Conservation (phyloP, 1,139 yeast species). For the Nakaseomyces sp. region DNA sequence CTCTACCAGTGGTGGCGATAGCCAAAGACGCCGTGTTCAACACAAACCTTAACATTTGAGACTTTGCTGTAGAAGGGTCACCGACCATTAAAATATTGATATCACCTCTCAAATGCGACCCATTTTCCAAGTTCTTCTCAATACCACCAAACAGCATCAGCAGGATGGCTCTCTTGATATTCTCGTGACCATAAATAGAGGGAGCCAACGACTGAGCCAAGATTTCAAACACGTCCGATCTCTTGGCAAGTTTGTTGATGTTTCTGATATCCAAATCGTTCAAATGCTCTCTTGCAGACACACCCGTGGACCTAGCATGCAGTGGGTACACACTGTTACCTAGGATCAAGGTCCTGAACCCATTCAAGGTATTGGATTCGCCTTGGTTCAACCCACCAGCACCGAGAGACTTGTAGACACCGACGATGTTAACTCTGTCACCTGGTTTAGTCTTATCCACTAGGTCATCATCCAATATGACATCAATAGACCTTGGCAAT, state of each 20-base stretch:
- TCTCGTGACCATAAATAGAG: slow-evolving; percentile 87
- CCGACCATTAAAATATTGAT: slow-evolving; percentile 95
- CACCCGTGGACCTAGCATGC: slow-evolving; percentile 83
- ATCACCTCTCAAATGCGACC: slow-evolving; percentile 97
- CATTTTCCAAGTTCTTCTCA: slow-evolving; percentile 88
- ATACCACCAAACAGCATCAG: slow-evolving; percentile 90
- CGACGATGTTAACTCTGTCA: slow-evolving; percentile 89
- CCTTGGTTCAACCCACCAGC: slow-evolving; percentile 43
- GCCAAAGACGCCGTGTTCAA: slow-evolving; percentile 91
- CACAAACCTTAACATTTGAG: slow-evolving; percentile 89
- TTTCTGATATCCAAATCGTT: slow-evolving; percentile 81
- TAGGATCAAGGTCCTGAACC: slow-evolving; percentile 71
- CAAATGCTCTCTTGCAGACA: slow-evolving; percentile 64
- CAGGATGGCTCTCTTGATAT: slow-evolving; percentile 83
- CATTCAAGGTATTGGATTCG: slow-evolving; percentile 45
- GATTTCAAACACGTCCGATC: slow-evolving; percentile 63
- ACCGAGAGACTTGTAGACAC: slow-evolving; percentile 88
- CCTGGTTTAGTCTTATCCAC: slow-evolving; percentile 94
- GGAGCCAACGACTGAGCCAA: slow-evolving; percentile 88
- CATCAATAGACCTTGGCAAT: slow-evolving; percentile 85
- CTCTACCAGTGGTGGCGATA: slow-evolving; percentile 97
- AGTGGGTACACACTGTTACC: slow-evolving; percentile 86
- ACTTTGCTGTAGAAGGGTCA: slow-evolving; percentile 97
- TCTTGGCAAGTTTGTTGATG: slow-evolving; percentile 68
- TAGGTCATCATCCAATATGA: slow-evolving; percentile 84